Base-by-base conservation (phyloP, 768 basidiomycete species). In the Tylopilus felleus region DNA sequence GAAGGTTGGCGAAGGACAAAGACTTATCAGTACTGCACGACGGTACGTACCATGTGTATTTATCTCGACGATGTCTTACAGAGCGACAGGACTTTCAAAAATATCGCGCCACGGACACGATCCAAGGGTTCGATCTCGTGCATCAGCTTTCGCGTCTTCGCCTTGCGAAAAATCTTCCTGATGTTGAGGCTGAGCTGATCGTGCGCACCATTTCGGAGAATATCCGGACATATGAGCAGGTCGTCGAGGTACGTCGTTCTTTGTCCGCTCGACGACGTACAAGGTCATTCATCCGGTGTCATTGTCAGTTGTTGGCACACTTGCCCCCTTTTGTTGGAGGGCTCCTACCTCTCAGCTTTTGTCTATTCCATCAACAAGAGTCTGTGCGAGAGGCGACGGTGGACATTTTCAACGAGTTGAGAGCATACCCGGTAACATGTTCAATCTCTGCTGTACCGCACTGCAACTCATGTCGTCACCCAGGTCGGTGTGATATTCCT, bases 1-100 rank as follows among this genome's bases (percentile, higher is more conserved):
- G 97, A 98, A 65, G 95, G 88, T 8, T 99, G 96, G 96, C 76
- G 90, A 57, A 80, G 81, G 65, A 96, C 91, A 5, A 83, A 82
- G 58, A 85, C 82, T 50, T 97, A 98, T 69, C 78, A 81, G 51
- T 80, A 89, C 56, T 88, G 76, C 61, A 78, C 84, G 51, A 72
- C 74, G 70, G 95, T 95, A 59, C 57, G 81, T 73, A 4, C 8
- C 9, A 17, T 17, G 5, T 21, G n/a, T n/a, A n/a, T 19, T 25
- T 47, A 4, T 48, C 28, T 22, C n/a, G n/a, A 35, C 46, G 6
- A 31, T 36, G 10, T 52, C 60, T 55, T 9, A 68, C 48, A 52
- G 28, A 35, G 33, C 25, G 48, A 39, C 57, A 96, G 92, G 90
- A 94, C 65, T 84, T 89, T 68, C 72, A 76, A 49, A 82, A 81